Evolutionary conservation across 2,329 filamentous ascomycete genomes (phyloP).

Genomic region (Arthrinium puccinioides): DNA sequence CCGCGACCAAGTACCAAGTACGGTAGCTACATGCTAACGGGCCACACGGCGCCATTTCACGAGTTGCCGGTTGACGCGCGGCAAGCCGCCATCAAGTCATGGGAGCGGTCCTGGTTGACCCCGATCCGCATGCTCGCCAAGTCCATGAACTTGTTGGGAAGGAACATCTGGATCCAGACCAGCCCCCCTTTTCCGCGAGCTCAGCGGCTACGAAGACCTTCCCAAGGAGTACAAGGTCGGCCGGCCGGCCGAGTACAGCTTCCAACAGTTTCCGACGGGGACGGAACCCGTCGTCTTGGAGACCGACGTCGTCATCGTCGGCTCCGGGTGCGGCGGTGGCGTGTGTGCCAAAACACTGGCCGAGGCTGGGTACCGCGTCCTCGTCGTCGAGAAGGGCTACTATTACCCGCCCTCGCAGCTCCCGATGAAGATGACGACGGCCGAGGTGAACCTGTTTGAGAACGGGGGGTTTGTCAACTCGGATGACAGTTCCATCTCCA

Average conservation of each 20-base stretch:
- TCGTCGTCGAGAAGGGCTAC: conserved; percentile 65
- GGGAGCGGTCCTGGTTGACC: conserved; percentile 40
- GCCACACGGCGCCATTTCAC: conserved; percentile 40
- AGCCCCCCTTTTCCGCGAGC: conserved; percentile 32
- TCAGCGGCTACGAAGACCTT: conserved; percentile 37
- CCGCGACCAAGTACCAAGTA: conserved; percentile 44
- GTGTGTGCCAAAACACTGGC: conserved; percentile 63
- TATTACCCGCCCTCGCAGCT: conserved; percentile 56
- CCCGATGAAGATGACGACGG: conserved; percentile 54
- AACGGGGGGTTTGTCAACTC: conserved; percentile 40
- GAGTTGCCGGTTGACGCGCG: conserved; percentile 39
- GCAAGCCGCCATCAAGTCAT: conserved; percentile 39
- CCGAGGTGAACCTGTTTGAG: conserved; percentile 50
- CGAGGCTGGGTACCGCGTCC: conserved; percentile 40
- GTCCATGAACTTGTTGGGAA: conserved; percentile 34
- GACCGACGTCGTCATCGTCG: conserved; percentile 63
- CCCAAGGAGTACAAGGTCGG: conserved; percentile 26
- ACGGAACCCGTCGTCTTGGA: conserved; percentile 44
- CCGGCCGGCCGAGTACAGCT: conserved; percentile 34
- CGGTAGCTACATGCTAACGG: conserved; percentile 44
- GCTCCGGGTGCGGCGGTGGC: conserved; percentile 64
- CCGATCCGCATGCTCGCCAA: conserved; percentile 35
- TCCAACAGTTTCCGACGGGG: conserved; percentile 33
- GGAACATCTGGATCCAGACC: conserved; percentile 36
- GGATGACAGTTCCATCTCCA: conserved; percentile 42